Conservation (phyloP, 139 green algal genomes). For the Asterochloris sp. region DNA sequence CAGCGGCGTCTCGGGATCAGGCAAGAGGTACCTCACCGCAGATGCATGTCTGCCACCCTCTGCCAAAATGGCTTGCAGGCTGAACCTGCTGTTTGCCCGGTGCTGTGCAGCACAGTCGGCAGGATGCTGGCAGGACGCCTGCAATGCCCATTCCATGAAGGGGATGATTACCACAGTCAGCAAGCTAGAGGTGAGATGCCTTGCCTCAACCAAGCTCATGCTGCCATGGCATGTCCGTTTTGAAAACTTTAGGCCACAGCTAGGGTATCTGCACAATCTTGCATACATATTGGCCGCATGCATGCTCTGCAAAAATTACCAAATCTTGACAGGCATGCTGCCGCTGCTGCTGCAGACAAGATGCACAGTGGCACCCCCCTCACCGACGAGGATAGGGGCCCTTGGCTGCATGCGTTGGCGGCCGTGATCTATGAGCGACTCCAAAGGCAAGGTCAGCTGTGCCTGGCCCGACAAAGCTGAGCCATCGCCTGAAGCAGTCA, state of each 20-base stretch:
- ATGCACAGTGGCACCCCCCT: conserved; percentile 4
- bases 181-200: neutral
- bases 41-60: neutral
- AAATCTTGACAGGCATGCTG: too few species aligned
- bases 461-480: neutral
- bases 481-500: neutral
- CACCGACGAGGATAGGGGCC: neutral
- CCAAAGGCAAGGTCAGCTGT: neutral
- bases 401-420: conserved; percentile 1
- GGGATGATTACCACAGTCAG: conserved; percentile 5
- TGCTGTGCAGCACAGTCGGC: conserved; percentile 10
- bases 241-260: neutral
- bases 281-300: neutral
- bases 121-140: neutral
- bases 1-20: neutral
- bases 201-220: neutral
- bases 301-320: too few species aligned
- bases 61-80: neutral
- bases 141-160: conserved; percentile 3
- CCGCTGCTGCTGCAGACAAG: conserved; percentile 7
- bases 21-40: neutral
- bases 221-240: neutral
- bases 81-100: neutral
- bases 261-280: neutral
- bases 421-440: conserved; percentile 5